phyloP scores from a whole-genome alignment of 2,329 filamentous ascomycete genomes.

The Leptographium galeiforme region DNA sequence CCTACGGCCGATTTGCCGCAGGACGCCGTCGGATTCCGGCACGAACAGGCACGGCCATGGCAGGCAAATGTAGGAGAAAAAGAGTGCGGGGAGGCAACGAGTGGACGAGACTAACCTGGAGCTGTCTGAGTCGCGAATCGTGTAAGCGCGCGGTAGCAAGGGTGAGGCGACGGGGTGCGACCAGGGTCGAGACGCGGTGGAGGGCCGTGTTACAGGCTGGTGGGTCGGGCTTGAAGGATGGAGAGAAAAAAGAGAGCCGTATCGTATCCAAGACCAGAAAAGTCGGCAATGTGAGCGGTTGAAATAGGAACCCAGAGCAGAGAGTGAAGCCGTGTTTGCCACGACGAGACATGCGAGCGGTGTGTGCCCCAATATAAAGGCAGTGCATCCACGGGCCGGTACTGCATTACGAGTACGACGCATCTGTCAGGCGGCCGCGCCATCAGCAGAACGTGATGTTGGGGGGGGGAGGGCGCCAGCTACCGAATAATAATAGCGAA shows the following conservation, averaged over 20 bases:
- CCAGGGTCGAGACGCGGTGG: neutral
- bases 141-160: conserved; percentile 9
- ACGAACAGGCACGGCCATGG: too few species aligned
- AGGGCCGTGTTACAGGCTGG: neutral
- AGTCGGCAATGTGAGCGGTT: too few species aligned
- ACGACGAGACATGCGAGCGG: neutral
- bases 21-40: too few species aligned
- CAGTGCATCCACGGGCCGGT: neutral
- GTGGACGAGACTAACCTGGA: conserved; percentile 6
- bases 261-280: too few species aligned
- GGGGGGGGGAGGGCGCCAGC: too few species aligned
- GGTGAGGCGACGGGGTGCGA: neutral
- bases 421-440: neutral
- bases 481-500: neutral
- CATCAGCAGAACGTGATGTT: neutral
- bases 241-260: too few species aligned
- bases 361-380: neutral
- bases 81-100: neutral
- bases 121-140: neutral
- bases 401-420: neutral
- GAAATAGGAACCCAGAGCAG: too few species aligned
- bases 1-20: too few species aligned
- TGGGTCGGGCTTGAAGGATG: too few species aligned
- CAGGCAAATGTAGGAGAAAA: neutral
- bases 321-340: too few species aligned